A percentile compares a stretch with the other conserved stretches of the same genome.
Evolutionary conservation across 495 filamentous ascomycete species (phyloP).

Genomic region (Oidiodendron maius): DNA sequence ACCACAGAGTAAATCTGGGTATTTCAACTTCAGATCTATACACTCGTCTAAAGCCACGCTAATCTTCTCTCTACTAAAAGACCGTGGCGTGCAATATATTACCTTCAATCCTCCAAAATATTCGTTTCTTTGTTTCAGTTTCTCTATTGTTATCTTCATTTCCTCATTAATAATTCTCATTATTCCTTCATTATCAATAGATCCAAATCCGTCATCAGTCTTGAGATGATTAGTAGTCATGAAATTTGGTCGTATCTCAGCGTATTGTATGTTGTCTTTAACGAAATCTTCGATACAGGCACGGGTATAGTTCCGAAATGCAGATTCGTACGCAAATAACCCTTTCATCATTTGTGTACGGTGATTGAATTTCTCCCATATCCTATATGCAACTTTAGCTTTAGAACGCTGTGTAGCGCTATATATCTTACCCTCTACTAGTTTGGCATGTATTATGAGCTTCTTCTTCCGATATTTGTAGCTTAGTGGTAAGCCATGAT

Average conservation of each 20-base stretch:
- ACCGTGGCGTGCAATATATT: slow-evolving; percentile 22
- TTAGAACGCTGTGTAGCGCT: background rate
- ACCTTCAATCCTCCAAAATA: slow-evolving; percentile 25
- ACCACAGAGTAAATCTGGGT: slow-evolving; percentile 63
- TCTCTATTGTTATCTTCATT: slow-evolving; percentile 35
- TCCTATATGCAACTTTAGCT: slow-evolving; percentile 27
- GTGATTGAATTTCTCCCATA: slow-evolving; percentile 49
- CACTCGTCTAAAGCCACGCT: slow-evolving; percentile 68
- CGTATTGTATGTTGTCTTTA: slow-evolving; percentile 50
- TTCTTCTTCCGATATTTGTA: slow-evolving; percentile 43
- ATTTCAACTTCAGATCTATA: slow-evolving; percentile 65
- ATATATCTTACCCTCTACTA: slow-evolving; percentile 26
- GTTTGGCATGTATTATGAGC: slow-evolving; percentile 34
- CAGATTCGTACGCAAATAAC: slow-evolving; percentile 49
- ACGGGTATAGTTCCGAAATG: slow-evolving; percentile 40
- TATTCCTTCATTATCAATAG: slow-evolving; percentile 40
- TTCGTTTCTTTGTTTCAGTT: slow-evolving; percentile 3
- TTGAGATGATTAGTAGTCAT: slow-evolving; percentile 46
- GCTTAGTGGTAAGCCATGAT: slow-evolving; percentile 40
- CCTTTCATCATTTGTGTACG: slow-evolving; percentile 56
- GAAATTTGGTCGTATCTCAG: slow-evolving; percentile 52
- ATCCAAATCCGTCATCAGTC: slow-evolving; percentile 33
- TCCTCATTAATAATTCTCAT: slow-evolving; percentile 44
- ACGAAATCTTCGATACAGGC: slow-evolving; percentile 43
- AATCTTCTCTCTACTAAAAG: slow-evolving; percentile 43